Percentiles rank a stretch among this genome's conserved stretches.
Evolutionary conservation across 805 yeast species (phyloP).

Genomic region (Candida nitratophila): DNA sequence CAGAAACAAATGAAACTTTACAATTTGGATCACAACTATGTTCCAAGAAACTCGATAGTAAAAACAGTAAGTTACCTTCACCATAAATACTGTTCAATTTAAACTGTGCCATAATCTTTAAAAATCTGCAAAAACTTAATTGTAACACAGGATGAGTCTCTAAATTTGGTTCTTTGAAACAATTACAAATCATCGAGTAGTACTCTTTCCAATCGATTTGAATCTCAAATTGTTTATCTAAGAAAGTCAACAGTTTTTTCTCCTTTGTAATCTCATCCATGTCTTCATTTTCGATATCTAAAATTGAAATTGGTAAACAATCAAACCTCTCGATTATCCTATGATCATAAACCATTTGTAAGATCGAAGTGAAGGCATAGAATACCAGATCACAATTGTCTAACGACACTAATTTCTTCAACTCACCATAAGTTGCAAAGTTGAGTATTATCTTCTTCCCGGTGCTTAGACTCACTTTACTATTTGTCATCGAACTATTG

Average conservation of each 20-base stretch:
- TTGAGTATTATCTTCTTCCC: slow-evolving; percentile 9
- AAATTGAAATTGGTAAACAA: slow-evolving; percentile 5
- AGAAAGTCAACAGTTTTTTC: slow-evolving; percentile 7
- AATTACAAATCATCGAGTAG: slow-evolving; percentile 9
- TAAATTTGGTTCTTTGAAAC: slow-evolving; percentile 18
- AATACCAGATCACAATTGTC: slow-evolving; percentile 11
- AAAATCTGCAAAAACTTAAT: slow-evolving; percentile 9
- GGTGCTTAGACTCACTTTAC: slow-evolving; percentile 2
- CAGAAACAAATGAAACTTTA: neutral
- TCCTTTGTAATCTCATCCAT: slow-evolving; percentile 2
- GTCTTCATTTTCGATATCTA: slow-evolving; percentile 3
- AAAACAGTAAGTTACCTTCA: slow-evolving; percentile 13
- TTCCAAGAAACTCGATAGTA: slow-evolving; percentile 14
- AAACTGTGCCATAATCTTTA: slow-evolving; percentile 16
- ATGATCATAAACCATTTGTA: slow-evolving; percentile 16
- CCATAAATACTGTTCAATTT: slow-evolving; percentile 19
- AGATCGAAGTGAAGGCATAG: slow-evolving; percentile 12
- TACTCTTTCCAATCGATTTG: neutral
- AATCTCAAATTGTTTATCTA: slow-evolving; percentile 1
- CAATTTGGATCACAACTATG: slow-evolving; percentile 2
- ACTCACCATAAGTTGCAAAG: slow-evolving; percentile 17
- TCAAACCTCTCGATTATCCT: slow-evolving; percentile 10
- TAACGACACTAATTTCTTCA: slow-evolving; percentile 8
- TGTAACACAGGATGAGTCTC: neutral
- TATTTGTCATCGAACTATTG: slow-evolving; percentile 21